phyloP scores from a whole-genome alignment of 306 rosid species.

The Medicago ruthenica region DNA sequence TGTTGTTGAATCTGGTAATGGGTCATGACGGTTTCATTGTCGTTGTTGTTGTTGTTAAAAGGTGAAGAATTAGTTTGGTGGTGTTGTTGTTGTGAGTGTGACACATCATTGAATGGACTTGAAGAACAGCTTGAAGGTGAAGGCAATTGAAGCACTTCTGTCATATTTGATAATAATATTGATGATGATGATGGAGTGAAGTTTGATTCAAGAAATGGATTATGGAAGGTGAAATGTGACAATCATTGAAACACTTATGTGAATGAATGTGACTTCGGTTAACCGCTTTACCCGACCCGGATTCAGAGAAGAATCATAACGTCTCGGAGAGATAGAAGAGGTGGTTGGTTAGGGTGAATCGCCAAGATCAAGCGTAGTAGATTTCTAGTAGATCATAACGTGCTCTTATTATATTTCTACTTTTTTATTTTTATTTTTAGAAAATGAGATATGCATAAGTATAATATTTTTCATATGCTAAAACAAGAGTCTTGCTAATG shows the following conservation, averaged over 20 bases:
- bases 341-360: conserved; percentile 49
- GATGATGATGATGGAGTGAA: conserved; percentile 53
- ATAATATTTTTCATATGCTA: too few relatives aligned
- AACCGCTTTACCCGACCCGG: conserved; percentile 48
- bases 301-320: conserved; percentile 38
- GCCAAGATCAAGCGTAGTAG: background rate
- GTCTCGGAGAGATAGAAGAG: conserved; percentile 37
- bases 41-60: conserved; percentile 33
- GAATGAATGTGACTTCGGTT: background rate
- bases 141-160: conserved; percentile 86
- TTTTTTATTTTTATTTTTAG: too few relatives aligned
- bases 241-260: conserved; percentile 48
- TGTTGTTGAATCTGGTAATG: conserved; percentile 29
- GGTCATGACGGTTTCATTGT: background rate
- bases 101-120: conserved; percentile 54
- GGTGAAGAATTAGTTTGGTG: conserved; percentile 40
- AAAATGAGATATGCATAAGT: too few relatives aligned
- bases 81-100: conserved; percentile 26
- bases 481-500: too few relatives aligned
- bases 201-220: conserved; percentile 80
- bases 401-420: background rate
- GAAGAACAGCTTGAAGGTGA: conserved; percentile 83
- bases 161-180: conserved; percentile 59
- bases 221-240: conserved; percentile 67
- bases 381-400: too few relatives aligned